These are phyloP conservation scores for Entamoeba histolytica DNA, from an alignment of 208 protist genomes.

Conservation along the genomic window DNA sequence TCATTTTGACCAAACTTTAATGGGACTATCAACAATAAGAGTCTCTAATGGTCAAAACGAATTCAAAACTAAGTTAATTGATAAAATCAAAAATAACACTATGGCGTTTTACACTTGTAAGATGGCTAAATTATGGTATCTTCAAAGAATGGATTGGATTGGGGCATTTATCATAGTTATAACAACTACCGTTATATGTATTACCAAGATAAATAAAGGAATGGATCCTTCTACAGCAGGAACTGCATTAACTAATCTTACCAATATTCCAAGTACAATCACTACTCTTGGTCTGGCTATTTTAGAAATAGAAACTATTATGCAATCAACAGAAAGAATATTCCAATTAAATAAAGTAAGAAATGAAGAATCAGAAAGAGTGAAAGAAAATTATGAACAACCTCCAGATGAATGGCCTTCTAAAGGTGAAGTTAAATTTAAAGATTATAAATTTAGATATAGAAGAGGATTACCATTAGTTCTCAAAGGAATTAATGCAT, in stretches of 20 bases:
- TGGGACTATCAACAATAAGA: conserved; percentile 51
- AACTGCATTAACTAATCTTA: neutral
- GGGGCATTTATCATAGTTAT: neutral
- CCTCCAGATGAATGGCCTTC: conserved; percentile 5
- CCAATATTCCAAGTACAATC: neutral
- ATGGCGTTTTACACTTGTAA: neutral
- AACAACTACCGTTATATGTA: neutral
- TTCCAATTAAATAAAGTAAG: neutral
- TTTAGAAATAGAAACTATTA: neutral
- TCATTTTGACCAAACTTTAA: conserved; percentile 58
- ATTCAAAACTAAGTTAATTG: neutral
- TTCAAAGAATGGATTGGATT: conserved; percentile 13
- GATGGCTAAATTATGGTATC: neutral
- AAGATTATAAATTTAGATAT: conserved; percentile 27
- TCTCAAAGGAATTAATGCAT: conserved; percentile 17
- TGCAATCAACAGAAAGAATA: neutral
- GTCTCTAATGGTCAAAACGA: conserved; percentile 34
- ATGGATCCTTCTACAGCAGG: neutral
- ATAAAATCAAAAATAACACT: neutral
- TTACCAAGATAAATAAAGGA: neutral
- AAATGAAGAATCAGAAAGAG: neutral
- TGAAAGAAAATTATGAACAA: neutral
- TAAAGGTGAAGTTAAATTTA: conserved; percentile 12
- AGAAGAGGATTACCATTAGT: conserved; percentile 11
- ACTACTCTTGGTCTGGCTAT: conserved; percentile 12